Evolutionary conservation across 1,284 basidiomycete genomes (phyloP).

Genomic region (Boletellus deceptivus): DNA sequence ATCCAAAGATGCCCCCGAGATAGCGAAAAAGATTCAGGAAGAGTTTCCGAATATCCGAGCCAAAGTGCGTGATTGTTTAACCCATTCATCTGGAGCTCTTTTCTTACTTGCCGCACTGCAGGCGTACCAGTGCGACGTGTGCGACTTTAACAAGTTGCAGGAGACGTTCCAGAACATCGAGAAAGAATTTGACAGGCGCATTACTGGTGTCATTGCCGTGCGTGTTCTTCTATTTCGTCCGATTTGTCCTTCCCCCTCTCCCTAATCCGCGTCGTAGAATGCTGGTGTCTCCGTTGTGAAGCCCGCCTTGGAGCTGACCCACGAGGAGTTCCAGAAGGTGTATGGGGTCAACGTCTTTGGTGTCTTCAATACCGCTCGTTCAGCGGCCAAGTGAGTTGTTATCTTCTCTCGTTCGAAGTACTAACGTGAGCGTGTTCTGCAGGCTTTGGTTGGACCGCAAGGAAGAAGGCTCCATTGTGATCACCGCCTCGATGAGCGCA

Average conservation of each 20-base stretch:
- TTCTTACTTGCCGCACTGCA: conserved; percentile 12
- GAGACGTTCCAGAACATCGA: conserved; percentile 40
- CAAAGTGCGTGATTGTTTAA: conserved; percentile 21
- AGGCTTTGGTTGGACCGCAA: conserved; percentile 17
- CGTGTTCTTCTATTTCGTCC: conserved; percentile 14
- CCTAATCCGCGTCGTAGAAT: conserved; percentile 28
- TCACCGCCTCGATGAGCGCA: conserved; percentile 50
- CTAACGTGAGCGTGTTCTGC: not conserved
- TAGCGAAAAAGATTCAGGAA: conserved; percentile 33
- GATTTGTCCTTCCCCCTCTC: not conserved
- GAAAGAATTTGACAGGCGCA: conserved; percentile 29
- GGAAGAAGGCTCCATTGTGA: conserved; percentile 37
- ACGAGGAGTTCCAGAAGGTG: conserved; percentile 43
- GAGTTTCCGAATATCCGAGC: conserved; percentile 25
- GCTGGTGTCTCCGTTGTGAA: conserved; percentile 52
- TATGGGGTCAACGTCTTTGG: conserved; percentile 41
- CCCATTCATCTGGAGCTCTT: not conserved
- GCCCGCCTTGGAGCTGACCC: conserved; percentile 44
- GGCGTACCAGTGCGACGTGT: conserved; percentile 47
- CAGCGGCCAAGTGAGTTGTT: conserved; percentile 35
- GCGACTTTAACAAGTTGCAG: conserved; percentile 34
- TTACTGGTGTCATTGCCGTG: conserved; percentile 42
- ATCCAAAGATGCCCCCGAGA: conserved; percentile 39
- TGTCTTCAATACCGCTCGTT: conserved; percentile 44
- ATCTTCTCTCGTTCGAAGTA: not conserved